Evolutionary conservation across 148 eudicot genomes (phyloP).

Genomic region (Rhododendron molle): DNA sequence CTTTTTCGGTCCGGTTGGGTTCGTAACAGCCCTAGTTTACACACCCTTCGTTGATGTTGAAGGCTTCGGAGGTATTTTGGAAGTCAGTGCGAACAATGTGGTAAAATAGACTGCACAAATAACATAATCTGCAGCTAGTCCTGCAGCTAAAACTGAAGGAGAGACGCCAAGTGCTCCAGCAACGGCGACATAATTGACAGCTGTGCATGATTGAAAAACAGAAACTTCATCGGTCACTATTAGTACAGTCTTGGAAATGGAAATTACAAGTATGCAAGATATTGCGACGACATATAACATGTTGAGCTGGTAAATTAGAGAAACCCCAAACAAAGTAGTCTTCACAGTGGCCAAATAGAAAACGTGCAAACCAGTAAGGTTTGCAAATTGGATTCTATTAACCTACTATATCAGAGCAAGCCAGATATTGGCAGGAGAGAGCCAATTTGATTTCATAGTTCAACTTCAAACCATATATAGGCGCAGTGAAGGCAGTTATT

Average conservation of each 20-base stretch:
- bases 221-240: conserved; percentile 14
- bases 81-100: conserved; percentile 73
- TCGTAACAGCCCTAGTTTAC: conserved; percentile 8
- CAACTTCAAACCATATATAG: neutral
- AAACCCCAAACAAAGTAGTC: neutral
- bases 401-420: neutral
- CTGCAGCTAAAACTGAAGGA: conserved; percentile 88
- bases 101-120: conserved; percentile 93
- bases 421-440: neutral
- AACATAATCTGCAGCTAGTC: conserved; percentile 98
- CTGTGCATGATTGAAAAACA: conserved; percentile 35
- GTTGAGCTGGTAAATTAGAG: neutral
- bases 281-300: neutral
- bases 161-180: conserved; percentile 72
- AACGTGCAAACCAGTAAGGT: neutral
- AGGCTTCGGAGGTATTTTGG: conserved; percentile 76
- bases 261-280: neutral
- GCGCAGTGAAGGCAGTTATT: neutral
- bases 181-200: conserved; percentile 91
- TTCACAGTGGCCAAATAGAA: neutral
- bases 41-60: conserved; percentile 47
- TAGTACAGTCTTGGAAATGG: neutral
- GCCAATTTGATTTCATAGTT: neutral
- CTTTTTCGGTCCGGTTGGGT: too few species aligned
- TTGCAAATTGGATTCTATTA: neutral